Conservation (phyloP, 192 early-diverging fungal genomes). For the Backusella mclennaniae region DNA sequence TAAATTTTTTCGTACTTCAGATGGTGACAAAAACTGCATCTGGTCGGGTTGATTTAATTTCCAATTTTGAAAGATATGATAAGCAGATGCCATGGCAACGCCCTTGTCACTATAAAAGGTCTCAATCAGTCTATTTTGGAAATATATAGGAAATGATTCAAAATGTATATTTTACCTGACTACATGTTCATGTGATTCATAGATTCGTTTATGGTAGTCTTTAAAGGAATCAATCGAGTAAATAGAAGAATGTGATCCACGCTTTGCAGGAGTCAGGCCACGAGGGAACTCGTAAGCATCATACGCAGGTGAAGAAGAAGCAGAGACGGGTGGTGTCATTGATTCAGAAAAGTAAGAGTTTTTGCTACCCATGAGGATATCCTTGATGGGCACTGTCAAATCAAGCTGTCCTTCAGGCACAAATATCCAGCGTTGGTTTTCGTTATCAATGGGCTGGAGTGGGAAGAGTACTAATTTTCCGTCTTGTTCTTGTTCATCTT, state of each 20-base stretch:
- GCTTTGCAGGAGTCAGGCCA: slow-evolving; percentile 22
- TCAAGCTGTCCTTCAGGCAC: slow-evolving; percentile 19
- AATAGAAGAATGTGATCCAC: slow-evolving; percentile 26
- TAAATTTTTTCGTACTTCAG: neutral
- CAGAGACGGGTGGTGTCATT: slow-evolving; percentile 5
- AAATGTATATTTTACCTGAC: slow-evolving; percentile 14
- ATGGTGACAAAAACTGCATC: neutral
- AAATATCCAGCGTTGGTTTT: slow-evolving; percentile 30
- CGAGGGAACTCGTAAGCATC: neutral
- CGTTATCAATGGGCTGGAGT: slow-evolving; percentile 29
- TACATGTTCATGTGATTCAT: slow-evolving; percentile 17
- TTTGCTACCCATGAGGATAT: neutral
- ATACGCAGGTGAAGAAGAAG: neutral
- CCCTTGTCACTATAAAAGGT: slow-evolving; percentile 31
- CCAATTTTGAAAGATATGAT: slow-evolving; percentile 35
- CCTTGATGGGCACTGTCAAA: slow-evolving; percentile 5
- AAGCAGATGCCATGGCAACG: slow-evolving; percentile 36
- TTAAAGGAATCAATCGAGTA: slow-evolving; percentile 28
- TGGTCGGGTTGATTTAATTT: slow-evolving; percentile 13
- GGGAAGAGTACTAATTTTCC: slow-evolving; percentile 29
- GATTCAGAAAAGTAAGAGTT: neutral
- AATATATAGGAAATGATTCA: too few species aligned
- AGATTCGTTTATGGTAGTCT: slow-evolving; percentile 28
- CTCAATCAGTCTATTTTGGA: neutral
- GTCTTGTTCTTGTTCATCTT: neutral